Base-by-base conservation (phyloP, 2,329 filamentous ascomycete genomes). In the Fusarium sp. region DNA sequence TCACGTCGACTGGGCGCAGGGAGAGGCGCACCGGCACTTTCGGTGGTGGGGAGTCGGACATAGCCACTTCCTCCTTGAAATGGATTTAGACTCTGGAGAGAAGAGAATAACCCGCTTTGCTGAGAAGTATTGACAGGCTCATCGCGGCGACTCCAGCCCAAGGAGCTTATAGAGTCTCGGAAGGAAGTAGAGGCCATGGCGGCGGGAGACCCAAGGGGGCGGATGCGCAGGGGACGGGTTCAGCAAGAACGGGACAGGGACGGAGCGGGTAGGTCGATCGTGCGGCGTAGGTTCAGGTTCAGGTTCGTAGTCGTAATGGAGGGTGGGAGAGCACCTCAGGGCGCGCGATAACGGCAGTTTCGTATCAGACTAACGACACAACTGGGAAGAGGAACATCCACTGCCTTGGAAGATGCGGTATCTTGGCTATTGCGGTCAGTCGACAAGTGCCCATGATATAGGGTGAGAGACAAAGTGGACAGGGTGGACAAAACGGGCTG, bases 61-160 rank as follows among this genome's bases (percentile, higher is more conserved):
- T 97, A 96, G 76, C 93, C 93, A 75, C 89, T 85, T 73, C 89
- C 85, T 53, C 88, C 87, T 53, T 65, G 62, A 76, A 98, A 98
- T 1, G 94, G 94, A 77, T 97, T 98, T 69, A 93, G 78, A 56
- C 89, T 92, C 74, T 92, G 88, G 70, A 99, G 83, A 64, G 89
- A 92, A 51, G 91, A 91, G 60, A 97, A 77, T 52, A 98, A 81
- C 26, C 92, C 90, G 62, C 86, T 88, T 72, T 88, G 85, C 69
- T 88, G 85, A 25, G 77, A 71, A 43, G 90, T 95, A 77, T 86
- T 91, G 71, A 90, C 88, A 65, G 92, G 88, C 51, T 90, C 81
- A 72, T 96, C 91, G 73, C 94, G 88, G 70, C 94, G 90, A 73
- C 92, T 92, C 95, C 95, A 98, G 61, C 95, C 95, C 72, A 98